Evolutionary conservation across 805 yeast genomes (phyloP).

Genomic region (Suhomyces faveliae): DNA sequence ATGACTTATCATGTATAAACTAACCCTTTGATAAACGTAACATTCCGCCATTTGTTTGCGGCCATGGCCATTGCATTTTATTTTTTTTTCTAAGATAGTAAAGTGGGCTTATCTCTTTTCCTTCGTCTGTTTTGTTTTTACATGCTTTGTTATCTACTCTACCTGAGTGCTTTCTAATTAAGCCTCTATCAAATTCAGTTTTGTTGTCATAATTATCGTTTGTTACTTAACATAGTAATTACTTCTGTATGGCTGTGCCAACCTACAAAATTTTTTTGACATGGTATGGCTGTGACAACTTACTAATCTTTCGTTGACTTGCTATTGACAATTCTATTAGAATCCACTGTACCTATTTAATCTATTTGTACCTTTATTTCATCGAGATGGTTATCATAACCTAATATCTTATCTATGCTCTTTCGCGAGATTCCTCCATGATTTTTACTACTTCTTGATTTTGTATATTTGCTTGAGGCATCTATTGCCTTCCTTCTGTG

Average conservation of each 20-base stretch:
- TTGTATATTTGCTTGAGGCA: neutral
- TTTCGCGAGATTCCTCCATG: neutral
- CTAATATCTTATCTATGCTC: neutral
- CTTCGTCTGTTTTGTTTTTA: neutral
- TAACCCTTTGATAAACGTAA: neutral
- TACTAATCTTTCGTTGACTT: too few species aligned
- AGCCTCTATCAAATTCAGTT: neutral
- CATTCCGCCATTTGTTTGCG: neutral
- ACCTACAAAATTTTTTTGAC: too few species aligned
- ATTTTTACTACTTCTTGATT: neutral
- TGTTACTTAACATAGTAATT: neutral
- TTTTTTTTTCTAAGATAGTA: neutral
- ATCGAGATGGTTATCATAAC: too few species aligned
- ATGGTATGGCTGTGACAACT: too few species aligned
- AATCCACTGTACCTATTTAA: neutral
- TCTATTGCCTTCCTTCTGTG: neutral
- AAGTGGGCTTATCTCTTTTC: neutral
- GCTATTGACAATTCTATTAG: neutral
- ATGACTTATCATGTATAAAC: neutral
- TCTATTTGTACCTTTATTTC: neutral
- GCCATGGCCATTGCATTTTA: neutral
- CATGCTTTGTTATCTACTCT: neutral
- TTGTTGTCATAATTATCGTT: neutral
- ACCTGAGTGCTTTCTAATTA: neutral
- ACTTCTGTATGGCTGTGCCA: too few species aligned